Conservation (phyloP, 2,329 filamentous ascomycete genomes). For the Fusarium nelsonii region DNA sequence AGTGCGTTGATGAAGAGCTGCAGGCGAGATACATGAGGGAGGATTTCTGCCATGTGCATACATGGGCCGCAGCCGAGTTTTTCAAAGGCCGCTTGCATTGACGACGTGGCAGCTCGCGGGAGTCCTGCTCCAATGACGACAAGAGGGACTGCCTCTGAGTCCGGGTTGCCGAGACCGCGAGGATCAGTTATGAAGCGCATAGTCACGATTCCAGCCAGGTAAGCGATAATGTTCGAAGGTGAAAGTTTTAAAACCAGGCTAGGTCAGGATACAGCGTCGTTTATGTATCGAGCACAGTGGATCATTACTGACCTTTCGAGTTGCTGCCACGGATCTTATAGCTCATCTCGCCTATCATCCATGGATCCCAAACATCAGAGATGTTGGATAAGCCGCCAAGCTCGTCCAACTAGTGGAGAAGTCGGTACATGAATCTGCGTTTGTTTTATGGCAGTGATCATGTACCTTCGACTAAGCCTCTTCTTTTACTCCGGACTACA, state of each 20-base stretch:
- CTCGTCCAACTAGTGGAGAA: too few relatives aligned
- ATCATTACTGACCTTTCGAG: neutral
- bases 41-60: conserved; percentile 53
- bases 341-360: neutral
- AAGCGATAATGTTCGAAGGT: neutral
- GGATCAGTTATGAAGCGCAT: conserved; percentile 40
- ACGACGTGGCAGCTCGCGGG: conserved; percentile 54
- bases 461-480: neutral
- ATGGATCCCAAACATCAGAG: neutral
- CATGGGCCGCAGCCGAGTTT: conserved; percentile 48
- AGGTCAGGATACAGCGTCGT: neutral
- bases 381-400: neutral
- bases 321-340: neutral
- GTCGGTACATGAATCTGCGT: too few relatives aligned
- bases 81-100: conserved; percentile 53
- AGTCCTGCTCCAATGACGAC: conserved; percentile 50
- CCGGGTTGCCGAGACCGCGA: conserved; percentile 9
- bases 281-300: rapidly evolving
- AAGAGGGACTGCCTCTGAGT: conserved; percentile 14
- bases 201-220: neutral
- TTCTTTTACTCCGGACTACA: neutral
- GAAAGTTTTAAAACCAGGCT: neutral
- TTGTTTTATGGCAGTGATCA: neutral
- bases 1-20: conserved; percentile 47
- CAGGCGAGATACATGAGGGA: conserved; percentile 42